phyloP scores from a whole-genome alignment of 164 flowering plant genomes.

The Macadamia integrifolia region DNA sequence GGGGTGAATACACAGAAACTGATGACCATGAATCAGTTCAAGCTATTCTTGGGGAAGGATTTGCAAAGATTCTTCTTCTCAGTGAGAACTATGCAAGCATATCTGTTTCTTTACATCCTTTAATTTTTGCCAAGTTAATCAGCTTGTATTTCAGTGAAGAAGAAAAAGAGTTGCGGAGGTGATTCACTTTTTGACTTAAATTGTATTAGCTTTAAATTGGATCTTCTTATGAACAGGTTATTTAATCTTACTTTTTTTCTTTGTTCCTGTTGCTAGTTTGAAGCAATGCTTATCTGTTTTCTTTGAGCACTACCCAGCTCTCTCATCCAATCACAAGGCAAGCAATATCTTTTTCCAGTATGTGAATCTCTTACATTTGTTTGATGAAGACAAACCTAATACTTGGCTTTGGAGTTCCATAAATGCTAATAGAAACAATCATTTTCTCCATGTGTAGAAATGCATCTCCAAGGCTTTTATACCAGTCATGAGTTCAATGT shows the following conservation, averaged over 20 bases:
- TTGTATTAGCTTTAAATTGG: background rate
- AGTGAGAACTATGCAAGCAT: conserved; percentile 71
- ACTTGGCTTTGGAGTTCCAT: conserved; percentile 2
- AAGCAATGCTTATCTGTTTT: conserved; percentile 89
- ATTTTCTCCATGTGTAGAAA: conserved; percentile 45
- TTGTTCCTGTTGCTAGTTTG: conserved; percentile 44
- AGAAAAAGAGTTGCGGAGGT: conserved; percentile 58
- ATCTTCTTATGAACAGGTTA: background rate
- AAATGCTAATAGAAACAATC: background rate
- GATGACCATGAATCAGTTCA: conserved; percentile 67
- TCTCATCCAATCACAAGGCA: conserved; percentile 84
- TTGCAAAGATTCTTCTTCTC: conserved; percentile 81
- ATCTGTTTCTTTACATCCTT: conserved; percentile 45
- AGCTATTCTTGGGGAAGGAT: conserved; percentile 73
- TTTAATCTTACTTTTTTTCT: background rate
- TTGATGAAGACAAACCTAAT: background rate
- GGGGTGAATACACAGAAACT: conserved; percentile 25
- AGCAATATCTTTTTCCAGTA: conserved; percentile 10
- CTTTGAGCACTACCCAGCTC: conserved; percentile 90
- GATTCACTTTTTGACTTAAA: background rate
- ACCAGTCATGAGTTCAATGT: conserved; percentile 74
- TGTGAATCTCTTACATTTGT: conserved; percentile 1
- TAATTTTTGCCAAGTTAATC: conserved; percentile 58
- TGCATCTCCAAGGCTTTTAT: conserved; percentile 75
- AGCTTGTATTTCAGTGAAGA: conserved; percentile 61